Evolutionary conservation across 352 stramenopile genomes (phyloP).

Genomic region (Plasmopara viticola): DNA sequence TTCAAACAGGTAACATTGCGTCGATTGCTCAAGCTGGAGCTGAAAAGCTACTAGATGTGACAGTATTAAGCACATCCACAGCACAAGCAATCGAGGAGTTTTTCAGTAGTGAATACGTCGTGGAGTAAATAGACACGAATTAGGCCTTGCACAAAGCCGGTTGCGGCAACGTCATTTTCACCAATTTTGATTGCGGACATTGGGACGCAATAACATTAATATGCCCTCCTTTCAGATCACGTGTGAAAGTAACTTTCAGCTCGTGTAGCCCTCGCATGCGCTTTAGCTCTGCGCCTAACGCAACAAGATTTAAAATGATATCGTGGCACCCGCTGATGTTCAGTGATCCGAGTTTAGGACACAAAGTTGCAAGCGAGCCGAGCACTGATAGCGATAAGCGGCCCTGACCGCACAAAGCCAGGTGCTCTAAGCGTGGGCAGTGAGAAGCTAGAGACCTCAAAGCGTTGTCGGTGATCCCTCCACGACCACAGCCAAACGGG

Average conservation of each 20-base stretch:
- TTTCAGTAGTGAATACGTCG: conserved; percentile 57
- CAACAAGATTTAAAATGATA: conserved; percentile 50
- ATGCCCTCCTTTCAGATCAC: conserved; percentile 35
- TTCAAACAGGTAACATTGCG: conserved; percentile 39
- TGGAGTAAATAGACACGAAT: conserved; percentile 27
- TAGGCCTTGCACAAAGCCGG: conserved; percentile 11
- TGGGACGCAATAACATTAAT: conserved; percentile 51
- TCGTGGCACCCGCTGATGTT: conserved; percentile 52
- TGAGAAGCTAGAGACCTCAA: conserved; percentile 38
- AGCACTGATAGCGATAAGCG: conserved; percentile 37
- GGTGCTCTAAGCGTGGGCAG: conserved; percentile 34
- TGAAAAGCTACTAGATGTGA: conserved; percentile 50
- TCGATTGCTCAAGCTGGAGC: conserved; percentile 41
- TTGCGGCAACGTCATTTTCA: conserved; percentile 23
- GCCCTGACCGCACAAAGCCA: conserved; percentile 50
- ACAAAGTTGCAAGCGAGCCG: conserved; percentile 30
- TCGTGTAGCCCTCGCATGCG: conserved; percentile 39
- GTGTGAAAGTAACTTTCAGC: conserved; percentile 53
- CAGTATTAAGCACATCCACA: conserved; percentile 49
- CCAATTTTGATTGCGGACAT: conserved; percentile 54
- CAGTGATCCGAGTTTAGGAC: conserved; percentile 35
- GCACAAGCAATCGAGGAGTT: conserved; percentile 66
- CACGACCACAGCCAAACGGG: conserved; percentile 49
- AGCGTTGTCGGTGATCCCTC: conserved; percentile 40
- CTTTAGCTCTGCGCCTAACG: conserved; percentile 34